Conservation (phyloP, 2,329 filamentous ascomycete genomes). For the Ilyonectria mors-panacis region DNA sequence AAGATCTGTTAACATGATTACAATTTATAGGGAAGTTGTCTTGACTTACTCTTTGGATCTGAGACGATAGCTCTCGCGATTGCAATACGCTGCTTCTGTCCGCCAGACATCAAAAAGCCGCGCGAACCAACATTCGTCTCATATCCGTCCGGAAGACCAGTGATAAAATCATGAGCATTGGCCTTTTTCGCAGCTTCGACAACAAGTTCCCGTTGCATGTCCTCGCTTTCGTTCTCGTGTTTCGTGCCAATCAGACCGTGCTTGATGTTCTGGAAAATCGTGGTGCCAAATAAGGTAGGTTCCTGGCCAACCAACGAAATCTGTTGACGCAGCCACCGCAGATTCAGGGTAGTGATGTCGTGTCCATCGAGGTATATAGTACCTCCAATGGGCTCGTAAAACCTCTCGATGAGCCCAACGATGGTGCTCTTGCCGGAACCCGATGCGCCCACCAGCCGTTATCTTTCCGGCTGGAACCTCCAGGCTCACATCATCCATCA, state of each 20-base stretch:
- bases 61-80: constrained; percentile 37
- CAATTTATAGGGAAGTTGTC: not conserved
- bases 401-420: constrained; percentile 59
- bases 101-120: constrained; percentile 30
- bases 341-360: constrained; percentile 55
- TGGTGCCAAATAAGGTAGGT: constrained; percentile 61
- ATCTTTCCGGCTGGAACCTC: constrained; percentile 58
- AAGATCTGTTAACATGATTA: not conserved
- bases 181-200: constrained; percentile 29
- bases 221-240: not conserved
- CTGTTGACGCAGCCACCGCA: constrained; percentile 62
- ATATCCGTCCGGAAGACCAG: constrained; percentile 27
- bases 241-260: constrained; percentile 55
- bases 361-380: constrained; percentile 55
- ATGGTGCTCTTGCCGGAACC: constrained; percentile 66
- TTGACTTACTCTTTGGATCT: constrained; percentile 39
- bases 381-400: constrained; percentile 65
- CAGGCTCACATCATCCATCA: constrained; percentile 55
- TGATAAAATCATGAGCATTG: constrained; percentile 35
- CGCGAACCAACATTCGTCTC: constrained; percentile 32
- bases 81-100: constrained; percentile 34
- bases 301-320: constrained; percentile 66
- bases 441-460: constrained; percentile 68
- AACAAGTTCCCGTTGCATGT: constrained; percentile 3
- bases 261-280: constrained; percentile 59